Evolutionary conservation across 2,329 filamentous ascomycete species (phyloP).

Genomic region (Colletotrichum coccodes): DNA sequence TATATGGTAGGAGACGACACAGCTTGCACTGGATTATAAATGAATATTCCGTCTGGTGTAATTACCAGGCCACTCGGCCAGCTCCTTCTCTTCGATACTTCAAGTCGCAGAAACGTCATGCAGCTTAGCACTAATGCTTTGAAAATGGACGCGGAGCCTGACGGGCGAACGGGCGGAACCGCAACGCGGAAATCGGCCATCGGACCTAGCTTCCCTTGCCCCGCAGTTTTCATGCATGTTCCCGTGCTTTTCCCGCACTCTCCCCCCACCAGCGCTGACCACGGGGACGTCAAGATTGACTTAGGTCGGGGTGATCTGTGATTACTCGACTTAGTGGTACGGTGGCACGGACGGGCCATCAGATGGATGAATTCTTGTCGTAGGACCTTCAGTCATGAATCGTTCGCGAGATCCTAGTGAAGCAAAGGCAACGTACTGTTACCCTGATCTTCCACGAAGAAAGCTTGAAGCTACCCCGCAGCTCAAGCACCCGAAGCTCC

Average conservation of each 20-base stretch:
- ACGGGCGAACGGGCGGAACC: neutral
- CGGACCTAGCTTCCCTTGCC: slow-evolving; percentile 12
- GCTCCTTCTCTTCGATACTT: neutral
- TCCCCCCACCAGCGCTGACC: neutral
- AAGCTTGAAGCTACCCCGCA: neutral
- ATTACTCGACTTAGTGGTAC: neutral
- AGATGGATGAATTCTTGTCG: too few relatives aligned
- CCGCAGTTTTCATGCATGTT: slow-evolving; percentile 12
- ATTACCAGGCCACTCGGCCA: too few relatives aligned
- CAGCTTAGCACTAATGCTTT: neutral
- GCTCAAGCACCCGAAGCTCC: neutral
- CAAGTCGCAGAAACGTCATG: neutral
- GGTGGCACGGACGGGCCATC: too few relatives aligned
- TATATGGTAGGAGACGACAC: too few relatives aligned
- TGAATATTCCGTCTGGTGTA: neutral
- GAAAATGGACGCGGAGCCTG: neutral
- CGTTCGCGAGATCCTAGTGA: too few relatives aligned
- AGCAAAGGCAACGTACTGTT: neutral
- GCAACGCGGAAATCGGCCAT: neutral
- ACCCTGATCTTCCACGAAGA: neutral
- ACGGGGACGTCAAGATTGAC: too few relatives aligned
- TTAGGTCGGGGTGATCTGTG: neutral
- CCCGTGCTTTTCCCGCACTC: slow-evolving; percentile 18
- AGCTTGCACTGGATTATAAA: neutral
- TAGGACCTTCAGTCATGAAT: neutral